Conservation (phyloP, 1,284 basidiomycete species). For the Peniophora sp. region DNA sequence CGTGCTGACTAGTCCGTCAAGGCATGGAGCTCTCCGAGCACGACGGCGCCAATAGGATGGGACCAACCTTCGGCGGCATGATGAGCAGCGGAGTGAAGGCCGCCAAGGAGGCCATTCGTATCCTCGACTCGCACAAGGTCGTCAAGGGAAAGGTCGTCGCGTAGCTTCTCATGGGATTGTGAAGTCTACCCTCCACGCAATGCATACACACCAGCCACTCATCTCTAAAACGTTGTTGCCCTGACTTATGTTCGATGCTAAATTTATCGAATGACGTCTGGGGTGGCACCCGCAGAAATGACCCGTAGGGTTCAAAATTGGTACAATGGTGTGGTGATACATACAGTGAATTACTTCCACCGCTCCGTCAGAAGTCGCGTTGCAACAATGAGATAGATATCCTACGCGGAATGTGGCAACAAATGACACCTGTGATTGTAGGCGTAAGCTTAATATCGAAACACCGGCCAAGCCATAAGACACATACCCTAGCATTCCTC, state of each 20-base stretch:
- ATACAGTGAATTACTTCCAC: too few species aligned
- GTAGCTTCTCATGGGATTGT: conserved; percentile 9
- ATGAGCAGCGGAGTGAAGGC: conserved; percentile 75
- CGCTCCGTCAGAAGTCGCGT: too few species aligned
- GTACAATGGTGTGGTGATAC: too few species aligned
- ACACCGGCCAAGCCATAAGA: background rate
- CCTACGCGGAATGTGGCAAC: conserved; percentile 11
- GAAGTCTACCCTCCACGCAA: too few species aligned
- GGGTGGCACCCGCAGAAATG: too few species aligned
- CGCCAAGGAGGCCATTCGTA: conserved; percentile 63
- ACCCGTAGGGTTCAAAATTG: too few species aligned
- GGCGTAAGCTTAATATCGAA: background rate
- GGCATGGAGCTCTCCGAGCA: conserved; percentile 84
- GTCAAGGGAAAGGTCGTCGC: conserved; percentile 62
- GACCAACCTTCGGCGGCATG: conserved; percentile 80
- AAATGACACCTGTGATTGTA: conserved; percentile 16
- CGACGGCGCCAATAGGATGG: conserved; percentile 78
- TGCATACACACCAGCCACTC: too few species aligned
- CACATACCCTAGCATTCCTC: conserved; percentile 70
- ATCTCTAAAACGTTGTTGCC: too few species aligned
- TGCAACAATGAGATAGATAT: background rate
- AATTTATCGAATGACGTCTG: too few species aligned
- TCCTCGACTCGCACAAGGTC: conserved; percentile 51
- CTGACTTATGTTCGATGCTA: too few species aligned
- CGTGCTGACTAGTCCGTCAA: conserved; percentile 13